Evolutionary conservation across 1,284 basidiomycete species (phyloP).

Genomic region (Ustilago nuda): DNA sequence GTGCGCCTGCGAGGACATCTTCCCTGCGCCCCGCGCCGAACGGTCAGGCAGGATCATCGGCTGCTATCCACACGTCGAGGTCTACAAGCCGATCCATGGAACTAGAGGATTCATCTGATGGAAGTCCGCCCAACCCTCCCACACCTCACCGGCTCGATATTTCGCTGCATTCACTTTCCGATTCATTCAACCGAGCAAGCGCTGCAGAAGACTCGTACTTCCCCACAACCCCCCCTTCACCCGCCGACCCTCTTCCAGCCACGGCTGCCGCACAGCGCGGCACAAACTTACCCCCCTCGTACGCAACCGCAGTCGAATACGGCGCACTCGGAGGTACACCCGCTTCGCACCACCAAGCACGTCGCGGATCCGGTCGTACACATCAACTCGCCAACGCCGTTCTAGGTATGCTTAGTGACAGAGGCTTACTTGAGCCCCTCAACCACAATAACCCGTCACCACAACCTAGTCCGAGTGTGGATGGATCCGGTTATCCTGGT

Average conservation of each 20-base stretch:
- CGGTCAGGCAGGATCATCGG: slow-evolving; percentile 1
- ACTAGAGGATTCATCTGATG: slow-evolving; percentile 43
- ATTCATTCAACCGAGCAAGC: slow-evolving; percentile 21
- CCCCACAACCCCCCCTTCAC: slow-evolving; percentile 35
- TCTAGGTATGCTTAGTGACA: slow-evolving; percentile 57
- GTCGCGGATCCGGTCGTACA: slow-evolving; percentile 49
- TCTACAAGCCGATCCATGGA: slow-evolving; percentile 33
- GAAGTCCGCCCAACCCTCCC: slow-evolving; percentile 72
- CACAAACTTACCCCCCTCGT: slow-evolving; percentile 30
- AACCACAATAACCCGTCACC: slow-evolving; percentile 41
- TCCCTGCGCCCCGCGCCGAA: slow-evolving; percentile 27
- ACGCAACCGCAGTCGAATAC: slow-evolving; percentile 28
- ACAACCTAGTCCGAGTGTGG: slow-evolving; percentile 23
- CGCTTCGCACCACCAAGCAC: slow-evolving; percentile 40
- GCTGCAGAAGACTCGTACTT: slow-evolving; percentile 49
- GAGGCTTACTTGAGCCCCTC: slow-evolving; percentile 53
- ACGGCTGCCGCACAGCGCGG: background rate
- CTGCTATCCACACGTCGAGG: slow-evolving; percentile 8
- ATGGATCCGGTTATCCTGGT: slow-evolving; percentile 24
- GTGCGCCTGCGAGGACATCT: slow-evolving; percentile 27
- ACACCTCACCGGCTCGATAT: slow-evolving; percentile 74
- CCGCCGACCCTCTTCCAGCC: slow-evolving; percentile 22
- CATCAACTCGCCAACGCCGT: slow-evolving; percentile 58
- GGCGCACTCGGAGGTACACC: slow-evolving; percentile 42
- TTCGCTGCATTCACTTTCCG: slow-evolving; percentile 70